Conservation (phyloP, 306 rosid species). For the Amphicarpaea edgeworthii region DNA sequence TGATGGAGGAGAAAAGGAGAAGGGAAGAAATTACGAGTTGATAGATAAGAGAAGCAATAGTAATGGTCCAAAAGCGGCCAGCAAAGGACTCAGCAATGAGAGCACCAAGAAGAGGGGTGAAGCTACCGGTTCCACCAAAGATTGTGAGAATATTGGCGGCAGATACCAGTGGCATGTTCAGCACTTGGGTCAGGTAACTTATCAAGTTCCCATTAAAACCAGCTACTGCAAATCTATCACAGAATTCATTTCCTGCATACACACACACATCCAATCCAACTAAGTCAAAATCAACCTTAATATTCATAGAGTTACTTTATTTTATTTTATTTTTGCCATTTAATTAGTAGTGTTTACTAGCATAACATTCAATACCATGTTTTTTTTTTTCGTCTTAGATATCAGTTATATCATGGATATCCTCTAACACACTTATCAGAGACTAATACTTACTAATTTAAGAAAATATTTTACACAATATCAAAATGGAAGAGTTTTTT, state of each 20-base stretch:
- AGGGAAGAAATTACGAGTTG: conserved; percentile 54
- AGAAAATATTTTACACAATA: too few relatives aligned
- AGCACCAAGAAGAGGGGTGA: conserved; percentile 66
- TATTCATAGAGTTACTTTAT: too few relatives aligned
- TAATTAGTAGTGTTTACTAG: too few relatives aligned
- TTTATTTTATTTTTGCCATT: too few relatives aligned
- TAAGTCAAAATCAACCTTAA: background rate
- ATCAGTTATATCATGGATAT: too few relatives aligned
- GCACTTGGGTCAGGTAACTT: conserved; percentile 72
- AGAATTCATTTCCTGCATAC: conserved; percentile 77
- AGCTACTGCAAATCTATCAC: conserved; percentile 75
- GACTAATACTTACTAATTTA: too few relatives aligned
- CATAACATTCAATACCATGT: too few relatives aligned
- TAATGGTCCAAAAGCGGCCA: conserved; percentile 50
- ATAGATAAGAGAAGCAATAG: conserved; percentile 55
- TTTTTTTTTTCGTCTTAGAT: too few relatives aligned
- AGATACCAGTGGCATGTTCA: conserved; percentile 74
- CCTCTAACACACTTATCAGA: too few relatives aligned
- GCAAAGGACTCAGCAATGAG: conserved; percentile 53
- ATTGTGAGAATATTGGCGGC: conserved; percentile 81
- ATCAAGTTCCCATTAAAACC: conserved; percentile 80
- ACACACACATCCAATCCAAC: background rate
- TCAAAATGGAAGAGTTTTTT: too few relatives aligned
- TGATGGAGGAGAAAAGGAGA: conserved; percentile 2
- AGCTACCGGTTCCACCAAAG: conserved; percentile 68